phyloP scores from a whole-genome alignment of 1,139 yeast species.

The Lipomyces yarrowii region DNA sequence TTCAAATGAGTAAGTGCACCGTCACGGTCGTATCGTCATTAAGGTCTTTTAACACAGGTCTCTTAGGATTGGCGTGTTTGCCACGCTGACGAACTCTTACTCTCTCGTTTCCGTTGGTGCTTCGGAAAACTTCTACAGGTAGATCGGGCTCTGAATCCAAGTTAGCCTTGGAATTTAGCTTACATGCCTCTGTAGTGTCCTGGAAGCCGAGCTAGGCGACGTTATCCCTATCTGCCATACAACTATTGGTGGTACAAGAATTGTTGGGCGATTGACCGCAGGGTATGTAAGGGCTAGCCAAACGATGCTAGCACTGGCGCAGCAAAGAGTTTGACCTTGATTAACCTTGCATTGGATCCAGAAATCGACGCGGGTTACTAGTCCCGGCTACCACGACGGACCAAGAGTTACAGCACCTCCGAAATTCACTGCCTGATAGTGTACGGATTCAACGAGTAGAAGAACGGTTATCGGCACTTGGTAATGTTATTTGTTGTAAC shows the following conservation, averaged over 20 bases:
- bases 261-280: slow-evolving; percentile 97
- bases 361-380: slow-evolving; percentile 89
- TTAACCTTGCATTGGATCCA: neutral
- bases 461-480: slow-evolving; percentile 94
- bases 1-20: slow-evolving; percentile 67
- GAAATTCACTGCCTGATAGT: slow-evolving; percentile 95
- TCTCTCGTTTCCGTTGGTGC: slow-evolving; percentile 97
- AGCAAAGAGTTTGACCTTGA: too few relatives aligned
- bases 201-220: slow-evolving; percentile 96
- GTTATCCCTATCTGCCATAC: slow-evolving; percentile 95
- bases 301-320: neutral
- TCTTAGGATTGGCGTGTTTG: slow-evolving; percentile 80
- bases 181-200: slow-evolving; percentile 57
- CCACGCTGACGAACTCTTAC: slow-evolving; percentile 95
- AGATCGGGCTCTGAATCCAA: neutral
- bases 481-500: slow-evolving; percentile 97
- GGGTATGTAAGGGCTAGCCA: slow-evolving; percentile 49
- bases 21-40: neutral
- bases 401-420: slow-evolving; percentile 94
- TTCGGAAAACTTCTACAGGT: slow-evolving; percentile 86
- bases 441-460: slow-evolving; percentile 97
- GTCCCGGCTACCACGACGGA: slow-evolving; percentile 99
- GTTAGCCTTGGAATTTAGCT: neutral
- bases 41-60: neutral
- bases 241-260: slow-evolving; percentile 97